Percentiles rank a stretch among this genome's conserved stretches.
Conservation (phyloP, 805 yeast species). For the Candida railenensis region DNA sequence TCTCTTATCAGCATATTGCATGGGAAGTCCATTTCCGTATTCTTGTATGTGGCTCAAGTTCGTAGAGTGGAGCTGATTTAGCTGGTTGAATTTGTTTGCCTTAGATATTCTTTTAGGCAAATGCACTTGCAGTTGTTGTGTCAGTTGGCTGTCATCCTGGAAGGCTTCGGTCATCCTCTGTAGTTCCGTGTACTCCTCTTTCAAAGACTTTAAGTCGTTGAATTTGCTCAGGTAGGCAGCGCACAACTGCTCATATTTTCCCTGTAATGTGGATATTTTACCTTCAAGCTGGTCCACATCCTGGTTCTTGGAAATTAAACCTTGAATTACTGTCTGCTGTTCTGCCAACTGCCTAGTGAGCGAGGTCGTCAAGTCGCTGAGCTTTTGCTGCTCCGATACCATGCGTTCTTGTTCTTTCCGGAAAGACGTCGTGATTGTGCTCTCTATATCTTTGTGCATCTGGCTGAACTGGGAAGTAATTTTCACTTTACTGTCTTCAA, state of each 20-base stretch:
- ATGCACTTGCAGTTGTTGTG: not conserved
- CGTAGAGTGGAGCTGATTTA: constrained; percentile 22
- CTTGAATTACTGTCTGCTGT: not conserved
- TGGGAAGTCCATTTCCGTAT: not conserved
- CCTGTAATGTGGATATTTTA: constrained; percentile 11
- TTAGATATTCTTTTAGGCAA: constrained; percentile 3
- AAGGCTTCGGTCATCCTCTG: constrained; percentile 11
- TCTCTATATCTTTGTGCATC: not conserved
- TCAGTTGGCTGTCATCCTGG: constrained; percentile 6
- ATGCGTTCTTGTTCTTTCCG: not conserved
- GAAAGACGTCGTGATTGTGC: not conserved
- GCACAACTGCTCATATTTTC: constrained; percentile 19
- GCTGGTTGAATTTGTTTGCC: constrained; percentile 12
- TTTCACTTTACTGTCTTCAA: not conserved
- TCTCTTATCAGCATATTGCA: not conserved
- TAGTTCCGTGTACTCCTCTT: constrained; percentile 16
- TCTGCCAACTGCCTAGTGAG: not conserved
- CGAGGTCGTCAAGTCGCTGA: not conserved
- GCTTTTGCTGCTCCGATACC: not conserved
- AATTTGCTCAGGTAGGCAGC: constrained; percentile 23
- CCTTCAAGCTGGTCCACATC: not conserved
- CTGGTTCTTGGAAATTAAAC: constrained; percentile 3
- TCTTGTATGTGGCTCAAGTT: constrained; percentile 15
- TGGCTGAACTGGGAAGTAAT: not conserved
- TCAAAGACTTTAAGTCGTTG: constrained; percentile 19